Evolutionary conservation across 768 basidiomycete genomes (phyloP).

Genomic region (Agrocybe praecox): DNA sequence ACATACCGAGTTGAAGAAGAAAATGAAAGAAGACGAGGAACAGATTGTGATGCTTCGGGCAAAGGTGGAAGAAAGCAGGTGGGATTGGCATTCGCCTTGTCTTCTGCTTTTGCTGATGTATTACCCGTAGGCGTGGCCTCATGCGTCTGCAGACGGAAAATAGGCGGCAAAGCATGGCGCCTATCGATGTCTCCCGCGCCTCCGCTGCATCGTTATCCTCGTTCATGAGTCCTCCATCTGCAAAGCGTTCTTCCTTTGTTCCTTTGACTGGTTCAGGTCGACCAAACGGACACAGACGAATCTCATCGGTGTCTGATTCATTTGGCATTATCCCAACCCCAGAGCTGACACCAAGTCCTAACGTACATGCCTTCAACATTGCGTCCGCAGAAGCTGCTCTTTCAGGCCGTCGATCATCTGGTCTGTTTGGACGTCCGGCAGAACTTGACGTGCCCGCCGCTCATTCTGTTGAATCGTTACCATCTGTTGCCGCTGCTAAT

Average conservation of each 20-base stretch:
- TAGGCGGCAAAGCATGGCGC: slow-evolving; percentile 58
- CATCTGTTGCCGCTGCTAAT: background rate
- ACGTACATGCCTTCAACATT: slow-evolving; percentile 29
- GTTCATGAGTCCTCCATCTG: slow-evolving; percentile 48
- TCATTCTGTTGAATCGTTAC: slow-evolving; percentile 5
- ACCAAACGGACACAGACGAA: slow-evolving; percentile 60
- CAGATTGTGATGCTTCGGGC: slow-evolving; percentile 72
- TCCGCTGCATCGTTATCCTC: slow-evolving; percentile 29
- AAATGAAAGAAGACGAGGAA: slow-evolving; percentile 73
- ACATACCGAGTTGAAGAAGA: slow-evolving; percentile 49
- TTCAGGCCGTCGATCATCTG: slow-evolving; percentile 46
- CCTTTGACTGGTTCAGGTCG: slow-evolving; percentile 65
- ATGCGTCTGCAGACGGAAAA: slow-evolving; percentile 87
- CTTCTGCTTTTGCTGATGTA: background rate
- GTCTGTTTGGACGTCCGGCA: slow-evolving; percentile 54
- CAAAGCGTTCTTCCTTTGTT: slow-evolving; percentile 76
- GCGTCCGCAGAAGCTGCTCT: slow-evolving; percentile 33
- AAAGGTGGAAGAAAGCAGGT: slow-evolving; percentile 92
- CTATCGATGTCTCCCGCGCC: slow-evolving; percentile 60
- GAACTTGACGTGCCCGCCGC: slow-evolving; percentile 31
- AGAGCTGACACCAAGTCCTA: slow-evolving; percentile 37
- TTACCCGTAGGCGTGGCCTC: slow-evolving; percentile 64
- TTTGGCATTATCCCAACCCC: slow-evolving; percentile 28
- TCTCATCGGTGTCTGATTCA: slow-evolving; percentile 76
- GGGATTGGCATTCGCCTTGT: slow-evolving; percentile 17